Evolutionary conservation across 148 eudicot species (phyloP), one percentile per base, ranked within the genome.

Genomic region (Heliamphora exappendiculata): DNA sequence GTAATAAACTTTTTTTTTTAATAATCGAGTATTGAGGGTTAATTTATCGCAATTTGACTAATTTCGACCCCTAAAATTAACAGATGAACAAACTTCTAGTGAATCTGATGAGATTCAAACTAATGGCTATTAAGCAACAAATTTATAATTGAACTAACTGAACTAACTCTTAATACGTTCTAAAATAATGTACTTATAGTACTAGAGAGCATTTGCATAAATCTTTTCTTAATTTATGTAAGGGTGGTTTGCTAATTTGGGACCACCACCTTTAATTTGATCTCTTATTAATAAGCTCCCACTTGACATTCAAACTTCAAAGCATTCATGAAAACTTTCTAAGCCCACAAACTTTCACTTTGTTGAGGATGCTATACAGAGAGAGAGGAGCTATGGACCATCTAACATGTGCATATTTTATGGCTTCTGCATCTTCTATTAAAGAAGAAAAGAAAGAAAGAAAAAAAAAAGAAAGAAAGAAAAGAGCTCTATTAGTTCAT

Each of bases 201-300:
- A 31, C 51, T 14, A 33, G 19, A 31, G 67, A 67, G 22, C 74
- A 44, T 69, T 69, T 67, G 36, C 53, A 44, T 70, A 33, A 22
- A 66, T 76, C 64, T 67, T n/a, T n/a, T 36, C 5, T 1, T 69
- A 42, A 17, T 75, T 64, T 31, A 64, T 14, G 57, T 67, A 72
- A 69, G 41, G 75, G 75, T 68, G 60, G 77, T 26, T 67, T 74
- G 69, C 31, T 75, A 44, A 64, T 75, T 70, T 58, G 53, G 82
- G 62, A 36, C 82, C 82, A 68, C 78, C 37, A 74, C 33, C 36
- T 59, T 54, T n/a, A n/a, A n/a, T n/a, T 22, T 29, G 59, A 28
- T 73, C 74, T 53, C 59, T 24, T 41, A 72, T 59, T 51, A 44
- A 5, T 34, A 39, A 62, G 31, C 17, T n/a, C 39, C 67, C 67